Evolutionary conservation across 306 rosid genomes (phyloP).

Genomic region (Prunus kanzakura): DNA sequence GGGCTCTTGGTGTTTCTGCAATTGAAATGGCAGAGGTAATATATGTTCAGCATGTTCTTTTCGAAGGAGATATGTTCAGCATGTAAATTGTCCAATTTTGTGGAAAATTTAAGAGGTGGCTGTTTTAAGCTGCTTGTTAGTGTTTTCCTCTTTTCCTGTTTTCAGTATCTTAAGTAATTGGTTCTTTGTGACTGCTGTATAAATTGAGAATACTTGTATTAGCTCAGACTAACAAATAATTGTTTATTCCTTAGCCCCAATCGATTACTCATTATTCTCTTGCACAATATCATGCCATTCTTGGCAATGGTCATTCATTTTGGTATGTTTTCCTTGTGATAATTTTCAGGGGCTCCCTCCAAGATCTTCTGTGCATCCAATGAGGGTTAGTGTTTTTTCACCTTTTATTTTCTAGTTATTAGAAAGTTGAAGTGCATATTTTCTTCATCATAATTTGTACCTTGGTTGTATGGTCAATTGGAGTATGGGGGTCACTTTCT

Average conservation of each 20-base stretch:
- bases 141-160: no score
- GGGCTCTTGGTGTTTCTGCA: slow-evolving; percentile 99
- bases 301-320: slow-evolving; percentile 9
- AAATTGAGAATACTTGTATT: neutral
- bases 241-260: slow-evolving; percentile 5
- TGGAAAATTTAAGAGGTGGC: no score
- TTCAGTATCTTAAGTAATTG: neutral
- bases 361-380: slow-evolving; percentile 92
- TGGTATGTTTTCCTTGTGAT: slow-evolving; percentile 15
- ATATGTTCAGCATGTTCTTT: slow-evolving; percentile 9
- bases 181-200: neutral
- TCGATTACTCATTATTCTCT: slow-evolving; percentile 3
- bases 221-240: slow-evolving; percentile 3
- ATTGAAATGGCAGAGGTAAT: slow-evolving; percentile 99
- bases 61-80: neutral
- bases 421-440: neutral
- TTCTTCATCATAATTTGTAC: neutral
- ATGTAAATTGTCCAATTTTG: slow-evolving; percentile 1
- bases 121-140: no score
- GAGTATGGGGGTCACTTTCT: neutral
- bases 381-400: slow-evolving; percentile 67
- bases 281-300: neutral
- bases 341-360: slow-evolving; percentile 96
- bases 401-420: neutral
- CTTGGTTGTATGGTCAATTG: neutral